Evolutionary conservation across 441 rosid genomes (phyloP).

Genomic region (Brassica hybrid): DNA sequence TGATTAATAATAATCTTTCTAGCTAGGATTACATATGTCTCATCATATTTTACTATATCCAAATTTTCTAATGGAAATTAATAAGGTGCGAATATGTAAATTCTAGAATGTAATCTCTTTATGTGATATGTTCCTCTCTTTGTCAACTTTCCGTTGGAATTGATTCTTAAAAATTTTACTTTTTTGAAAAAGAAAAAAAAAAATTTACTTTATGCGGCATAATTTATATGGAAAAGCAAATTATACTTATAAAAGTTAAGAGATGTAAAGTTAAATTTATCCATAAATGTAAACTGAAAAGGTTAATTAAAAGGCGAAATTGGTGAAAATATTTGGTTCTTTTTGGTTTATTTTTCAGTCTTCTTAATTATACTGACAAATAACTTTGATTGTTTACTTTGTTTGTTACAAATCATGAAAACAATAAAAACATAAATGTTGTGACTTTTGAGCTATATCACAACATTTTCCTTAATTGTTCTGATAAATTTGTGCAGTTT

Average conservation of each 20-base stretch:
- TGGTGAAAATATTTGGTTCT: background rate
- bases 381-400: background rate
- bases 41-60: constrained; percentile 30
- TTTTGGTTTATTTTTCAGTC: background rate
- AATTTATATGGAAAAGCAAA: constrained; percentile 8
- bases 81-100: constrained; percentile 35
- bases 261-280: background rate
- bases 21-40: constrained; percentile 33
- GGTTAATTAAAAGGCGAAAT: background rate
- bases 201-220: constrained; percentile 36
- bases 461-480: background rate
- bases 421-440: background rate
- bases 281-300: background rate
- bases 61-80: constrained; percentile 26
- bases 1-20: constrained; percentile 24
- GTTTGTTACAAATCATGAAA: background rate
- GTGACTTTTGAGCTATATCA: background rate
- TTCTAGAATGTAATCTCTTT: no score
- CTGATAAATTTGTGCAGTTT: background rate
- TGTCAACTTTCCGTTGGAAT: constrained; percentile 29
- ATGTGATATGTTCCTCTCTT: background rate
- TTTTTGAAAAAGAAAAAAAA: no score
- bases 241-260: constrained; percentile 4
- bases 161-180: no score
- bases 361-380: background rate